A percentile compares a stretch with the other conserved stretches of the same genome.
Evolutionary conservation across 169 alveolate genomes (phyloP).

Genomic region (Plasmodium knowlesi): DNA sequence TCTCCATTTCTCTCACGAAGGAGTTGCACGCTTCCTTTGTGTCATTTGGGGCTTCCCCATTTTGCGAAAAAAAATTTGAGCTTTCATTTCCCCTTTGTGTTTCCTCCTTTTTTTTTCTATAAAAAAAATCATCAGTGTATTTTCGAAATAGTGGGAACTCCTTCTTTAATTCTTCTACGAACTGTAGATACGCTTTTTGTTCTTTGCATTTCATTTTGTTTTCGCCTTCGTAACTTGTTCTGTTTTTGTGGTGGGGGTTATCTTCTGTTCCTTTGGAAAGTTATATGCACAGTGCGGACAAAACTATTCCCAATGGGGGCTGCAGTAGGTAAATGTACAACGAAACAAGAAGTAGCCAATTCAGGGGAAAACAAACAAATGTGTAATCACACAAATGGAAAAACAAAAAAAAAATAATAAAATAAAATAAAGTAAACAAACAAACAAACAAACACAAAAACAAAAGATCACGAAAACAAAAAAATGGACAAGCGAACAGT

Average conservation of each 20-base stretch:
- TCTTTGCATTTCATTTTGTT: conserved; percentile 39
- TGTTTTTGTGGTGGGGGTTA: neutral
- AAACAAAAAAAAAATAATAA: neutral
- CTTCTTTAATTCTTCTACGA: conserved; percentile 44
- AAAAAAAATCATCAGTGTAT: conserved; percentile 54
- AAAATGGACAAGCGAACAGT: neutral
- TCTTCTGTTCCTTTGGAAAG: neutral
- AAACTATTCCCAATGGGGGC: neutral
- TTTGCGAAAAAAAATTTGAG: neutral
- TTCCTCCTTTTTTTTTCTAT: conserved; percentile 15
- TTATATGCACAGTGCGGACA: neutral
- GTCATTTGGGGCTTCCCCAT: conserved; percentile 6
- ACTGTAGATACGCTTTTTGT: conserved; percentile 24
- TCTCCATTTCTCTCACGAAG: conserved; percentile 54
- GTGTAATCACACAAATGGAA: neutral
- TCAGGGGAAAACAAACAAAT: neutral
- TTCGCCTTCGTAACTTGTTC: neutral
- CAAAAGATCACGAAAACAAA: neutral
- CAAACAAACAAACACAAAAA: neutral
- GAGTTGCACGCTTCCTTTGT: conserved; percentile 1
- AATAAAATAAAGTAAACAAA: neutral
- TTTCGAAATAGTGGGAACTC: conserved; percentile 48
- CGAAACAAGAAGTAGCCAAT: neutral
- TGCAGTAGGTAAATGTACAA: neutral
- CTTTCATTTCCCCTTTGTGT: neutral